phyloP scores from a whole-genome alignment of 306 rosid genomes.

The Clitoria ternatea region DNA sequence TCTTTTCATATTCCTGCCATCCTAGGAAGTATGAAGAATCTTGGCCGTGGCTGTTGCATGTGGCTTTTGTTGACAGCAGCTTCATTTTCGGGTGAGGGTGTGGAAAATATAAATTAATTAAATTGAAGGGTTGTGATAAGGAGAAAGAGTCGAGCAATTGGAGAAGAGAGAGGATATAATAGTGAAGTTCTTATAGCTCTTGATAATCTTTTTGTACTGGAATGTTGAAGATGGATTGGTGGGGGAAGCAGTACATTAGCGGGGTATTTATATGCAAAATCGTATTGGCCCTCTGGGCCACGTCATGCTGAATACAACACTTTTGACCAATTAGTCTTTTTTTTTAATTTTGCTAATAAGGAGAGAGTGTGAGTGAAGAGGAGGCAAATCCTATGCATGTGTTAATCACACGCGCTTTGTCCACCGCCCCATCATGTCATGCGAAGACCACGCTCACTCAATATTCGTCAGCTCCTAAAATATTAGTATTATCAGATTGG shows the following conservation, averaged over 20 bases:
- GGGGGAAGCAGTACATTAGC: conserved; percentile 24
- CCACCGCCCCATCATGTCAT: conserved; percentile 47
- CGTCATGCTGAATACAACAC: conserved; percentile 21
- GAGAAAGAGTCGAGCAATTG: neutral
- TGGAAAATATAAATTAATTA: neutral
- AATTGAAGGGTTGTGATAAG: neutral
- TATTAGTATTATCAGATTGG: neutral
- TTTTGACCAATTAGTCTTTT: conserved; percentile 28
- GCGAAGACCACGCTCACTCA: conserved; percentile 21
- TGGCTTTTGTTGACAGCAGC: conserved; percentile 65
- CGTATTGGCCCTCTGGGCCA: conserved; percentile 18
- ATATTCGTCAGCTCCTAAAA: neutral
- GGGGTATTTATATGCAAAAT: conserved; percentile 29
- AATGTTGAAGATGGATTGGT: conserved; percentile 26
- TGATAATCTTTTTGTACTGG: conserved; percentile 6
- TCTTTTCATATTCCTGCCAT: conserved; percentile 88
- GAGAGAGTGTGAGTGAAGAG: neutral
- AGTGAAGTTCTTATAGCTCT: neutral
- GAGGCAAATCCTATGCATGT: conserved; percentile 8
- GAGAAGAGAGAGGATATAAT: neutral
- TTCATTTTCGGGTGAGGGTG: conserved; percentile 34
- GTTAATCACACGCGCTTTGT: conserved; percentile 38
- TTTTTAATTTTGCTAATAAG: conserved; percentile 1
- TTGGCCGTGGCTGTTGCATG: conserved; percentile 92
- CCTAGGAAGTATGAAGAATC: conserved; percentile 97